Percentiles rank a stretch among this genome's conserved stretches.
Conservation (phyloP, 2,329 filamentous ascomycete species). For the Dactylella cylindrospora region DNA sequence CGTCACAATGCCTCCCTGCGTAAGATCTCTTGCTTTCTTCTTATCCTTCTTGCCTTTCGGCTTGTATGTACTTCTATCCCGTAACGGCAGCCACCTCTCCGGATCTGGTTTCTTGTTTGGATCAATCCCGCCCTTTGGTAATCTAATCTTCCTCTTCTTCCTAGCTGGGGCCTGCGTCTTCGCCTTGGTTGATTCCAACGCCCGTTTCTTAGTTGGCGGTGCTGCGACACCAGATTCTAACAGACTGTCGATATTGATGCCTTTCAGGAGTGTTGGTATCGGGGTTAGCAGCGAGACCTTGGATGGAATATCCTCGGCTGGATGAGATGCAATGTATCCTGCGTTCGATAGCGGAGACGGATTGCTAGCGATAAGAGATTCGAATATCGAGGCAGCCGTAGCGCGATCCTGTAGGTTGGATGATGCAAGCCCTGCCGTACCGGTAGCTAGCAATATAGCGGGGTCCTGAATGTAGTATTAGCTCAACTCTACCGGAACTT, state of each 20-base stretch:
- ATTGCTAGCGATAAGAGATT: constrained; percentile 66
- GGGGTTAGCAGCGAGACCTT: constrained; percentile 60
- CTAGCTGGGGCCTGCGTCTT: constrained; percentile 58
- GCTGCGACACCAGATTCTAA: constrained; percentile 66
- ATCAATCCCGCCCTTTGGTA: constrained; percentile 70
- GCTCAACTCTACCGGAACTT: background rate
- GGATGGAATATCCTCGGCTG: constrained; percentile 60
- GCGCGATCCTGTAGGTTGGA: constrained; percentile 67
- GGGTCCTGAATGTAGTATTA: constrained; percentile 49
- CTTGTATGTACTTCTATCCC: constrained; percentile 82
- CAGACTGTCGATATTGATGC: constrained; percentile 64
- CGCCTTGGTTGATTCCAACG: constrained; percentile 51
- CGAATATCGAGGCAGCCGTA: constrained; percentile 76
- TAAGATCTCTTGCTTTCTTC: constrained; percentile 74
- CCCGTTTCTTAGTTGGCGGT: constrained; percentile 58
- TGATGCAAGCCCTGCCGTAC: constrained; percentile 77
- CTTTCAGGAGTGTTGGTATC: constrained; percentile 63
- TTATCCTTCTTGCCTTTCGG: constrained; percentile 92
- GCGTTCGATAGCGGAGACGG: constrained; percentile 68
- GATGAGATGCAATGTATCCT: constrained; percentile 79
- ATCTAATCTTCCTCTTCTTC: constrained; percentile 59
- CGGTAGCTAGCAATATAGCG: constrained; percentile 78
- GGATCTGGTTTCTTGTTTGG: constrained; percentile 79
- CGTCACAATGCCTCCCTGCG: constrained; percentile 79
- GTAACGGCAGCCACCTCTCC: constrained; percentile 88